These are phyloP conservation scores for Aspergillus flavus DNA, from an alignment of 2,329 filamentous ascomycete species.

Conservation along the genomic window DNA sequence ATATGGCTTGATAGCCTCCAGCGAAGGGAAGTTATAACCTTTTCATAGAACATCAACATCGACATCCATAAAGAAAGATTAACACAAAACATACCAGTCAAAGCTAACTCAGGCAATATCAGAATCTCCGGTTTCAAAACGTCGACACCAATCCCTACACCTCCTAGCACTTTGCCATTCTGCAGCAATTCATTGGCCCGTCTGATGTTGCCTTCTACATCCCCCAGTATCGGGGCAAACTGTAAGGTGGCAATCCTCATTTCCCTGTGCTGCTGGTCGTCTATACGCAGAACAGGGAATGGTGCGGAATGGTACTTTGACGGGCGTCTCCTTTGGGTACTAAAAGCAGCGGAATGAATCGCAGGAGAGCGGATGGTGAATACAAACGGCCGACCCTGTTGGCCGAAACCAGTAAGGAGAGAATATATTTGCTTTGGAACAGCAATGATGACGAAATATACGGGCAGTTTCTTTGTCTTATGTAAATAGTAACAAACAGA, in stretches of 20 bases:
- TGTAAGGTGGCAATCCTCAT: constrained; percentile 54
- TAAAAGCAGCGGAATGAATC: neutral
- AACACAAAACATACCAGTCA: constrained; percentile 52
- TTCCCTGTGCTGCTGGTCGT: constrained; percentile 13
- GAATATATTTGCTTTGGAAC: neutral
- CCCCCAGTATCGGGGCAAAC: constrained; percentile 46
- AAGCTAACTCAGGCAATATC: constrained; percentile 64
- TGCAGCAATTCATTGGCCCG: constrained; percentile 47
- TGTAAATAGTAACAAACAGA: neutral
- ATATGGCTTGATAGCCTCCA: constrained; percentile 59
- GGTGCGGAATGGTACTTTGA: neutral
- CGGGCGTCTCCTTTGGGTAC: neutral
- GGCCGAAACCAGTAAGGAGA: neutral
- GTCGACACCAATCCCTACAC: constrained; percentile 22
- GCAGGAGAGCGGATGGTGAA: neutral
- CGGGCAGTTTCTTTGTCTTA: neutral
- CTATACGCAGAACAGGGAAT: neutral
- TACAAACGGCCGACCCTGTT: neutral
- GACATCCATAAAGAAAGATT: neutral
- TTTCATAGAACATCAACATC: constrained; percentile 8
- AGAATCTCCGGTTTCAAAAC: constrained; percentile 55
- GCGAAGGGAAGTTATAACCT: constrained; percentile 66
- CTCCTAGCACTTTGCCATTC: constrained; percentile 28
- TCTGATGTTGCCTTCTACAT: constrained; percentile 49
- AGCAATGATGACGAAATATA: constrained; percentile 3